These are phyloP conservation scores for Irpex sp. DNA, from an alignment of 1,284 basidiomycete genomes.

Conservation along the genomic window DNA sequence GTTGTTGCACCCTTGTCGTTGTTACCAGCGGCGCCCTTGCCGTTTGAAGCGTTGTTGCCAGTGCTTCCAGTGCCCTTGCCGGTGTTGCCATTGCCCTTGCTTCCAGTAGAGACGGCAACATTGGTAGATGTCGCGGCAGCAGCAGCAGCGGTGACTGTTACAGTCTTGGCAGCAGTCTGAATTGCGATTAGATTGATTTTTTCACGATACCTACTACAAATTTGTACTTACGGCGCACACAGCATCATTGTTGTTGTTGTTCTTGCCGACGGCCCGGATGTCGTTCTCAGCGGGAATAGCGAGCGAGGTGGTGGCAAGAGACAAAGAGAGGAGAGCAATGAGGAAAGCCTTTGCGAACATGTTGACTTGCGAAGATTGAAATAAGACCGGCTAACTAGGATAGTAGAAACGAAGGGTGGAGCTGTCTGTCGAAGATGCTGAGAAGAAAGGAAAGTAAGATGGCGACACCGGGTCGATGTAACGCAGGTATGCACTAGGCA, in stretches of 20 bases:
- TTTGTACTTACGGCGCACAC: conserved; percentile 5
- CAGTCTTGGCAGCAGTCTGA: conserved; percentile 17
- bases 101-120: neutral
- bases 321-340: conserved; percentile 25
- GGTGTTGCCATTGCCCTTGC: conserved; percentile 5
- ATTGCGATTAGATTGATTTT: neutral
- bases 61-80: neutral
- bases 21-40: conserved; percentile 6
- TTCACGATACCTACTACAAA: neutral
- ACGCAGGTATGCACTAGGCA: conserved; percentile 23
- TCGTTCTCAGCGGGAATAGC: conserved; percentile 13
- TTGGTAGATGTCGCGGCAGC: conserved; percentile 11
- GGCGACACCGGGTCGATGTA: conserved; percentile 32
- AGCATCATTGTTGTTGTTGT: neutral
- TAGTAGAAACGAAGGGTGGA: neutral
- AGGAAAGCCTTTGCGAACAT: conserved; percentile 28
- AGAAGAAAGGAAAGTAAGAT: conserved; percentile 15
- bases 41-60: conserved; percentile 4
- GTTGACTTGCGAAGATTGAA: conserved; percentile 15
- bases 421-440: conserved; percentile 6
- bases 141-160: conserved; percentile 14
- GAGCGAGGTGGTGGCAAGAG: conserved; percentile 17
- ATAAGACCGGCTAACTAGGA: neutral
- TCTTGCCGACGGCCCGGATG: neutral
- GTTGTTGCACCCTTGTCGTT: conserved; percentile 6